These are phyloP conservation scores for Eremochloa ophiuroides DNA, from an alignment of 176 grass and related monocot genomes.

Conservation along the genomic window DNA sequence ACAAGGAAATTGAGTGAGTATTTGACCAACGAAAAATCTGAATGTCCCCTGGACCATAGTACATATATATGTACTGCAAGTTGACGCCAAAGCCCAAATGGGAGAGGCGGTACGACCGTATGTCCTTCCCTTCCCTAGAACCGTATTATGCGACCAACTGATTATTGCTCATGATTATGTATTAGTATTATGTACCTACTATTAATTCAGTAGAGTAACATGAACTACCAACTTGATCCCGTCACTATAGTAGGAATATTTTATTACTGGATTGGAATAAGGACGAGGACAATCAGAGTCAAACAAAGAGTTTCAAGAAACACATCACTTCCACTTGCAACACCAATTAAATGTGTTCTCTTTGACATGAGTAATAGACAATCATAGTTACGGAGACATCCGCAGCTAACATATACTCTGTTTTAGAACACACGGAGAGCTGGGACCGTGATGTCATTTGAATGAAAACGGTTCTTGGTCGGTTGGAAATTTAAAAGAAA, in stretches of 20 bases:
- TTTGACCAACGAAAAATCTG: not conserved
- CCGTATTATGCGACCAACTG: not conserved
- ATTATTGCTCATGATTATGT: not conserved
- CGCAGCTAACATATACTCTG: not conserved
- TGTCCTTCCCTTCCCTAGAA: not conserved
- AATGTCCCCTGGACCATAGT: not conserved
- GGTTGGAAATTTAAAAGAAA: too few species aligned
- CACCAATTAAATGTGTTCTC: not conserved
- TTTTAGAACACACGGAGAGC: not conserved
- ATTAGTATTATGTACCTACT: too few species aligned
- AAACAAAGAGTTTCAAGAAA: not conserved
- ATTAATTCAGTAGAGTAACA: not conserved
- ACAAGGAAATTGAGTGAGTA: not conserved
- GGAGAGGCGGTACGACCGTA: too few species aligned
- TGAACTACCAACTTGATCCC: not conserved
- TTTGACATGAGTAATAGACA: not conserved
- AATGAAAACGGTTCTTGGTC: too few species aligned
- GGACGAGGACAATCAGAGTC: not conserved
- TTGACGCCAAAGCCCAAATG: too few species aligned
- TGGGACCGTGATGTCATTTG: not conserved
- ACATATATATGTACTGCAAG: too few species aligned
- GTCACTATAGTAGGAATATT: not conserved
- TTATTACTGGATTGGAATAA: not conserved
- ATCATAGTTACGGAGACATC: not conserved
- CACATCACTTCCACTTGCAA: not conserved